A percentile compares a stretch with the other conserved stretches of the same genome.
phyloP scores from a whole-genome alignment of 352 stramenopile genomes.

The Globisporangium barbulae region DNA sequence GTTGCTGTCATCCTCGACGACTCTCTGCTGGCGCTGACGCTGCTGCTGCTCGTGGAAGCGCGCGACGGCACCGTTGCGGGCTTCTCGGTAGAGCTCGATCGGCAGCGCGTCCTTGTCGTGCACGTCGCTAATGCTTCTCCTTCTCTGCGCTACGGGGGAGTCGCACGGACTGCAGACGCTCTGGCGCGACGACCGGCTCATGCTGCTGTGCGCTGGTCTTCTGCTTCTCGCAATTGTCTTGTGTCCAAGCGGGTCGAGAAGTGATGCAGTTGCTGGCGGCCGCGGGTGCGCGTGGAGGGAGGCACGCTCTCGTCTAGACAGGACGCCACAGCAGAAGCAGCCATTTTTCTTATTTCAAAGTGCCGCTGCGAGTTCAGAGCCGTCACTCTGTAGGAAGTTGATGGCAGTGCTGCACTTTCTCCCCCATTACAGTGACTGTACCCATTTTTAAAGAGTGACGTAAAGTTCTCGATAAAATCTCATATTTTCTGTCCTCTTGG shows the following conservation, averaged over 20 bases:
- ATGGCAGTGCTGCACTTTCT: conserved; percentile 9
- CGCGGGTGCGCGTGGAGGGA: not conserved
- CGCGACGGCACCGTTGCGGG: conserved; percentile 6
- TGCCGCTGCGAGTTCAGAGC: not conserved
- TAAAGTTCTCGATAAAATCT: too few species aligned
- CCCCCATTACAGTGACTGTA: conserved; percentile 9
- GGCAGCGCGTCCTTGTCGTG: not conserved
- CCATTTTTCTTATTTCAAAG: conserved; percentile 5
- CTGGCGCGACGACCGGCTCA: conserved; percentile 2
- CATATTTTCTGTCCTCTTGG: too few species aligned
- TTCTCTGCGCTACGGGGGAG: not conserved
- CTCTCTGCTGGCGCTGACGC: conserved; percentile 2
- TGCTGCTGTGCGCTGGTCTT: not conserved
- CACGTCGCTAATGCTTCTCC: not conserved
- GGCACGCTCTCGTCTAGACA: not conserved
- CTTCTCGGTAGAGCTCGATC: conserved; percentile 11
- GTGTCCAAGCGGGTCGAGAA: not conserved
- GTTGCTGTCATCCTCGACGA: not conserved
- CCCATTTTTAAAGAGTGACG: conserved; percentile 7
- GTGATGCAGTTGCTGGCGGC: not conserved
- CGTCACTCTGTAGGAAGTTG: not conserved
- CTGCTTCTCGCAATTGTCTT: not conserved
- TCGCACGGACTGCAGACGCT: not conserved
- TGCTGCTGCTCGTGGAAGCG: conserved; percentile 1
- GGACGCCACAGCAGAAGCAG: not conserved